Evolutionary conservation across 169 alveolate species (phyloP).

Genomic region (Cryptosporidium viatorum): DNA sequence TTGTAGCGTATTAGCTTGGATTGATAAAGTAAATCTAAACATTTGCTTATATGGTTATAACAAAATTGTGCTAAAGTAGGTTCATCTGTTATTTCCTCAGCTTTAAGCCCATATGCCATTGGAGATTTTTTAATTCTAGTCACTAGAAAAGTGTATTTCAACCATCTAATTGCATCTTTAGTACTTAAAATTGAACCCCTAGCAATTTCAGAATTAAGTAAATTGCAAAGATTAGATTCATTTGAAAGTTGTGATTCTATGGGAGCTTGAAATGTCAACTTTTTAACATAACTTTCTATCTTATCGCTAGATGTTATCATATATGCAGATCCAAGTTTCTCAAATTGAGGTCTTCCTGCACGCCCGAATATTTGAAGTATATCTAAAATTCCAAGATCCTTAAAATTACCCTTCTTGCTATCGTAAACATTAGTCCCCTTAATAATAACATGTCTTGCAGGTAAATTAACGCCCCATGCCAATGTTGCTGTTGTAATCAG

Average conservation of each 20-base stretch:
- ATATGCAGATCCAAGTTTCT: slow-evolving; percentile 98
- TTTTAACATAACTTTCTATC: slow-evolving; percentile 94
- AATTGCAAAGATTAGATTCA: slow-evolving; percentile 89
- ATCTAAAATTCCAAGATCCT: slow-evolving; percentile 97
- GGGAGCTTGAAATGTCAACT: slow-evolving; percentile 96
- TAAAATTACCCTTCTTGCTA: slow-evolving; percentile 97
- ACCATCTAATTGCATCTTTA: slow-evolving; percentile 98
- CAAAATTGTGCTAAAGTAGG: slow-evolving; percentile 78
- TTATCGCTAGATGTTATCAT: slow-evolving; percentile 95
- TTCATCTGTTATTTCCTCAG: slow-evolving; percentile 79
- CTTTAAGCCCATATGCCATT: slow-evolving; percentile 80
- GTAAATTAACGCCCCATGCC: slow-evolving; percentile 99
- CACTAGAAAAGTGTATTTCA: slow-evolving; percentile 94
- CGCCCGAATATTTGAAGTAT: slow-evolving; percentile 99
- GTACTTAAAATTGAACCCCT: slow-evolving; percentile 91
- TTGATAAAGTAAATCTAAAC: slow-evolving; percentile 20
- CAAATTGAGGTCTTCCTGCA: slow-evolving; percentile 99
- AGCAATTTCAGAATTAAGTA: slow-evolving; percentile 97
- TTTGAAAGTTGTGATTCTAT: slow-evolving; percentile 95
- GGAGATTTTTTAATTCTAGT: slow-evolving; percentile 85
- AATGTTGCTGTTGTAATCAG: slow-evolving; percentile 98
- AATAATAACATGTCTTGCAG: slow-evolving; percentile 99
- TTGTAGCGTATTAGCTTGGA: slow-evolving; percentile 85
- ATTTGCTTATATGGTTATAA: slow-evolving; percentile 79
- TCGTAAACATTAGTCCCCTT: slow-evolving; percentile 99